phyloP scores from a whole-genome alignment of 805 yeast genomes.

The Yueomyces sinensis region DNA sequence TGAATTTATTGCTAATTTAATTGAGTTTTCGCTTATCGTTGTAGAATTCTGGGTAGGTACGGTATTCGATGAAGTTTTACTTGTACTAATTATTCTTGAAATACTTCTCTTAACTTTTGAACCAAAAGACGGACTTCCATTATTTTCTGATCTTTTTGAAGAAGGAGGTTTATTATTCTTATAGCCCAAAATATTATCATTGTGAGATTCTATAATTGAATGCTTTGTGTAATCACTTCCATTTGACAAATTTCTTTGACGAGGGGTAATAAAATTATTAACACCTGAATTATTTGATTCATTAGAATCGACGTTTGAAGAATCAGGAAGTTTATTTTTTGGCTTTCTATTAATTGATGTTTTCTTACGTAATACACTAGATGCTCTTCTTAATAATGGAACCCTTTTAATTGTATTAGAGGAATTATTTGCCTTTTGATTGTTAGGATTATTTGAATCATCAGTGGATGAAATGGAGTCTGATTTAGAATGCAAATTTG shows the following conservation, averaged over 20 bases:
- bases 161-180: neutral
- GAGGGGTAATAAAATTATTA: neutral
- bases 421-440: neutral
- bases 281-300: neutral
- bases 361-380: slow-evolving; percentile 19
- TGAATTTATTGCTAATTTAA: neutral
- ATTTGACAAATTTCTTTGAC: neutral
- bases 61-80: neutral
- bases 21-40: neutral
- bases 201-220: neutral
- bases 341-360: slow-evolving; percentile 9
- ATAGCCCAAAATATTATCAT: slow-evolving; percentile 1
- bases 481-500: neutral
- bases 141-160: neutral
- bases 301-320: neutral
- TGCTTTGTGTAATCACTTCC: neutral
- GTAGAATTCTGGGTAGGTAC: too few relatives aligned
- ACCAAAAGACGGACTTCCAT: slow-evolving; percentile 15
- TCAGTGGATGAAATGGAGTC: neutral
- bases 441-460: neutral
- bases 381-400: slow-evolving; percentile 21
- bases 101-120: slow-evolving; percentile 17
- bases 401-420: slow-evolving; percentile 6
- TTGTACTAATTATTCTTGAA: slow-evolving; percentile 15
- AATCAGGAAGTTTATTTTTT: neutral